Evolutionary conservation across 2,329 filamentous ascomycete species (phyloP).

Genomic region (Arthroderma sp.): DNA sequence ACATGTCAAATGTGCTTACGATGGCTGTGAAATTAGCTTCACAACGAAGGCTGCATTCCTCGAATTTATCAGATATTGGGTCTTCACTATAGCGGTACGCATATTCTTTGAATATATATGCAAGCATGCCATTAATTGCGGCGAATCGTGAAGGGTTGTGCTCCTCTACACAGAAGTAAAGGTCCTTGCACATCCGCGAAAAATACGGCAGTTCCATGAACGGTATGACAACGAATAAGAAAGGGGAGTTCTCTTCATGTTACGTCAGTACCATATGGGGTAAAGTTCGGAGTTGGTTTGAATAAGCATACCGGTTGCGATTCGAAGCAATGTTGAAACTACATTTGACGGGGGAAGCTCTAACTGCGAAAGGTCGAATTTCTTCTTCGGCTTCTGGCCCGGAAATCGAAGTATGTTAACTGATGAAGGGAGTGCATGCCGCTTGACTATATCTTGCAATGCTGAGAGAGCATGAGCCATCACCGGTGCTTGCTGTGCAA

Average conservation of each 20-base stretch:
- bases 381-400: constrained; percentile 14
- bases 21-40: constrained; percentile 33
- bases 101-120: constrained; percentile 25
- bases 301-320: constrained; percentile 20
- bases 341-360: constrained; percentile 24
- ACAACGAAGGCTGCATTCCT: constrained; percentile 23
- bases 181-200: constrained; percentile 26
- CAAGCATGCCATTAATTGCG: constrained; percentile 26
- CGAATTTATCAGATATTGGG: constrained; percentile 15
- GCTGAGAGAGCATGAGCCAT: constrained; percentile 26
- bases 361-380: constrained; percentile 20
- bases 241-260: constrained; percentile 7
- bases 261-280: background rate
- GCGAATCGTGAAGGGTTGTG: constrained; percentile 29
- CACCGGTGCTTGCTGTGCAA: constrained; percentile 24
- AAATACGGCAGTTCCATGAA: constrained; percentile 21
- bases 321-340: constrained; percentile 21
- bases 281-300: background rate
- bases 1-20: constrained; percentile 38
- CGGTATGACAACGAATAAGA: constrained; percentile 11
- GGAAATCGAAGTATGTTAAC: constrained; percentile 18
- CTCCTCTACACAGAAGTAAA: constrained; percentile 32
- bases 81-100: constrained; percentile 13
- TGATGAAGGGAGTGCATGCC: constrained; percentile 20
- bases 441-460: constrained; percentile 26